phyloP scores from a whole-genome alignment of 805 yeast species.

The Candida broadrunensis region DNA sequence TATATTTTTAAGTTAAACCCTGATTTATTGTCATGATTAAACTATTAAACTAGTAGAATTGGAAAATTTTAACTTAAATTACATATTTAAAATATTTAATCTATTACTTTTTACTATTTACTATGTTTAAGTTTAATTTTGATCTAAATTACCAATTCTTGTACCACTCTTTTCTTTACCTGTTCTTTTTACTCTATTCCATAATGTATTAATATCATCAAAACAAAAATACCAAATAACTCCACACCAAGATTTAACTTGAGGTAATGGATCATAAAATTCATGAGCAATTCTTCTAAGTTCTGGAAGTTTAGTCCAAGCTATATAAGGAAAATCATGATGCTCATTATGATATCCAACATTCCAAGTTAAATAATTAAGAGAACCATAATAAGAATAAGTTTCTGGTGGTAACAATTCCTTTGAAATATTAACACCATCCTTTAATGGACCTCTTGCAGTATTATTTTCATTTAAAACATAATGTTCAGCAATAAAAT shows the following conservation, averaged over 20 bases:
- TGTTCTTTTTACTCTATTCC: constrained; percentile 76
- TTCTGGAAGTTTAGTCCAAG: constrained; percentile 78
- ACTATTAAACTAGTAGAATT: too few relatives aligned
- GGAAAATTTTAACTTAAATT: too few relatives aligned
- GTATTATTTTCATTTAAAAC: constrained; percentile 57
- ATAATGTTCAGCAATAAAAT: constrained; percentile 93
- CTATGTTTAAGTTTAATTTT: constrained; percentile 5
- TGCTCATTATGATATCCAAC: constrained; percentile 95
- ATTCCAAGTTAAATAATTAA: constrained; percentile 81
- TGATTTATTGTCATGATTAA: too few relatives aligned
- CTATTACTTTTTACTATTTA: too few relatives aligned
- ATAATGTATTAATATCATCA: constrained; percentile 65
- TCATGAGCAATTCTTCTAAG: constrained; percentile 69
- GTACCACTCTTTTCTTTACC: constrained; percentile 35
- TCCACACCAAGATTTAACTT: constrained; percentile 73
- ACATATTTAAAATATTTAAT: too few relatives aligned
- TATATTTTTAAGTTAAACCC: too few relatives aligned
- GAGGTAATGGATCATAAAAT: constrained; percentile 78
- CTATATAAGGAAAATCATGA: constrained; percentile 91
- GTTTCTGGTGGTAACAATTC: constrained; percentile 66
- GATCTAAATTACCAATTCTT: constrained; percentile 13
- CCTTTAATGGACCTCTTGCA: constrained; percentile 20
- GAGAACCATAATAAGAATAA: constrained; percentile 80
- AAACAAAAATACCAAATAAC: constrained; percentile 71
- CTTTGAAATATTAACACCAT: constrained; percentile 21